Evolutionary conservation across 768 basidiomycete genomes (phyloP).

Genomic region (Lactarius deliciosus): DNA sequence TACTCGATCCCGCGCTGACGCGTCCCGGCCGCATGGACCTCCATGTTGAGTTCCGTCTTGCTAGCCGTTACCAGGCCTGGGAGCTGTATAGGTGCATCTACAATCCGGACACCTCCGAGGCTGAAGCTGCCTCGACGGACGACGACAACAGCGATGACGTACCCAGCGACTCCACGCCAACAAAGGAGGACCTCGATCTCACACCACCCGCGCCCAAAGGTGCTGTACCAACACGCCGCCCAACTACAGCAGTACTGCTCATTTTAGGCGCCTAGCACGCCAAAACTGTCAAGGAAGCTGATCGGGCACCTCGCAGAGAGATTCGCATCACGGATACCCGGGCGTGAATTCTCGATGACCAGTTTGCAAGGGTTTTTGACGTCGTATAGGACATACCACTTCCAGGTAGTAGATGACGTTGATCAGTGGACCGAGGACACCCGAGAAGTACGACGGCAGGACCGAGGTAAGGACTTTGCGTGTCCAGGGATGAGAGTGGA

Average conservation of each 20-base stretch:
- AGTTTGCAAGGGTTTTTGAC: slow-evolving; percentile 62
- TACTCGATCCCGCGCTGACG: slow-evolving; percentile 71
- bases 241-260: slow-evolving; percentile 14
- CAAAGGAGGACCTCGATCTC: slow-evolving; percentile 5
- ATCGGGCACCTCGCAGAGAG: slow-evolving; percentile 49
- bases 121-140: slow-evolving; percentile 30
- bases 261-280: slow-evolving; percentile 33
- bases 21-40: slow-evolving; percentile 82
- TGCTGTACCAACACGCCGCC: neutral
- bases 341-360: slow-evolving; percentile 44
- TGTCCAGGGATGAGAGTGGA: neutral
- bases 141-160: slow-evolving; percentile 29
- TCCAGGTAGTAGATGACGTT: slow-evolving; percentile 50
- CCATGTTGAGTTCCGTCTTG: slow-evolving; percentile 74
- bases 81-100: slow-evolving; percentile 72
- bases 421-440: slow-evolving; percentile 53
- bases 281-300: slow-evolving; percentile 42
- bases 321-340: slow-evolving; percentile 57
- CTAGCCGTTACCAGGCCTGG: slow-evolving; percentile 68
- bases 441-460: slow-evolving; percentile 32
- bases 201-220: neutral
- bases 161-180: slow-evolving; percentile 28
- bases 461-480: neutral
- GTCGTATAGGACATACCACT: slow-evolving; percentile 60
- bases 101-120: slow-evolving; percentile 40